phyloP scores from a whole-genome alignment of 352 stramenopile species.

The Hyaloperonospora arabidopsidis region DNA sequence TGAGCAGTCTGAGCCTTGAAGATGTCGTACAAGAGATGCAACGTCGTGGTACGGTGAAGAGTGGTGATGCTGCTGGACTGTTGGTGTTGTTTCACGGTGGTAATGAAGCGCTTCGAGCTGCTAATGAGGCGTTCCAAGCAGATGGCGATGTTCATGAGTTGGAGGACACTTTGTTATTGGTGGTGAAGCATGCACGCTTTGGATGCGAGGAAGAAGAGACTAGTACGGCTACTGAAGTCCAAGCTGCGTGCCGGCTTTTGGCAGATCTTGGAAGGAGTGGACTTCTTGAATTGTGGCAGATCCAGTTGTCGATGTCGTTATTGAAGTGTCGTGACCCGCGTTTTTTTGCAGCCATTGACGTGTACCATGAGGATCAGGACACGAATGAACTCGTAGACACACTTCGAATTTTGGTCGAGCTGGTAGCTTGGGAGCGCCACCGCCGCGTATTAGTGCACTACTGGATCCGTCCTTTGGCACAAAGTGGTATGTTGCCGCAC shows the following conservation, averaged over 20 bases:
- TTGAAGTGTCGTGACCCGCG: constrained; percentile 37
- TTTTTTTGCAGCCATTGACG: constrained; percentile 45
- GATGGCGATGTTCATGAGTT: constrained; percentile 70
- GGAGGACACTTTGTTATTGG: constrained; percentile 67
- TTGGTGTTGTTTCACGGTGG: constrained; percentile 53
- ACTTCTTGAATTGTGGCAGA: constrained; percentile 44
- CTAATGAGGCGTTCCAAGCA: constrained; percentile 61
- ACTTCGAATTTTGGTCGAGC: constrained; percentile 49
- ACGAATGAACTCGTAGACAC: constrained; percentile 44
- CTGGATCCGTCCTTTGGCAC: constrained; percentile 47
- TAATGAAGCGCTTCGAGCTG: constrained; percentile 67
- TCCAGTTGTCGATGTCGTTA: constrained; percentile 47
- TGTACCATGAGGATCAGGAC: constrained; percentile 46
- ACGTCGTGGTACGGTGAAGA: constrained; percentile 35
- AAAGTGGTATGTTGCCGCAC: constrained; percentile 18
- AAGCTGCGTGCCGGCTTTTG: constrained; percentile 29
- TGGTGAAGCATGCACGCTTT: constrained; percentile 77
- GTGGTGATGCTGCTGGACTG: constrained; percentile 52
- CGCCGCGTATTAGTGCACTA: constrained; percentile 37
- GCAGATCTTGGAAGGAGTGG: constrained; percentile 30
- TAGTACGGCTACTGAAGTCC: constrained; percentile 18
- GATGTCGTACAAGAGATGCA: constrained; percentile 70
- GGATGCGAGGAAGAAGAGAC: constrained; percentile 15
- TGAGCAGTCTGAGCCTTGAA: constrained; percentile 38
- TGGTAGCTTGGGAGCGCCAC: constrained; percentile 57